A percentile compares a stretch with the other conserved stretches of the same genome.
Conservation (phyloP, 139 green algal species). For the Zygnema circumcarinatum region DNA sequence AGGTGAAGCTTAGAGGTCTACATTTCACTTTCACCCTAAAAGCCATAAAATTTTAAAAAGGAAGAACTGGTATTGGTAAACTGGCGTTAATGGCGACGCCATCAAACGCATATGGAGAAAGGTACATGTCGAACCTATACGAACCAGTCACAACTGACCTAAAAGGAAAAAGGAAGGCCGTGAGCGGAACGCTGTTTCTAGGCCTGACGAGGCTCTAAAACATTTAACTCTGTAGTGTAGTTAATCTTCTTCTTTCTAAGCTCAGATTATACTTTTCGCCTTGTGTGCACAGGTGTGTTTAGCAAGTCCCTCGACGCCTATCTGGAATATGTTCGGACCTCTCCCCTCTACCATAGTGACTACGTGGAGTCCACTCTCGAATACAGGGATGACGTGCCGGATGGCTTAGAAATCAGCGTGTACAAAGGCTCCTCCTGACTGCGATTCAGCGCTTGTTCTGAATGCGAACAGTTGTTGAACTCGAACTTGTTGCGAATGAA, state of each 20-base stretch:
- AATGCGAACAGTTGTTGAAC: neutral
- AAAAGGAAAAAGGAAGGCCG: too few species aligned
- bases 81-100: too few species aligned
- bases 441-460: too few species aligned
- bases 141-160: too few species aligned
- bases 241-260: too few species aligned
- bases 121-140: too few species aligned
- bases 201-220: too few species aligned
- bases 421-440: neutral
- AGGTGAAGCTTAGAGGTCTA: neutral
- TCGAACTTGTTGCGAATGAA: neutral
- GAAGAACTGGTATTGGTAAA: too few species aligned
- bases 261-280: too few species aligned
- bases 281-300: conserved; percentile 45
- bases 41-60: neutral
- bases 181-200: too few species aligned
- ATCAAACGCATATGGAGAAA: too few species aligned
- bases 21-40: neutral
- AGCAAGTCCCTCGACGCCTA: conserved; percentile 54
- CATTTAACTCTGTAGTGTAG: too few species aligned
- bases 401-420: conserved; percentile 71
- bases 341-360: conserved; percentile 57
- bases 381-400: conserved; percentile 72
- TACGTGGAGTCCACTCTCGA: conserved; percentile 67
- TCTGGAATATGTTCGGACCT: conserved; percentile 71